phyloP scores from a whole-genome alignment of 352 stramenopile genomes.

The Plasmopara halstedii region DNA sequence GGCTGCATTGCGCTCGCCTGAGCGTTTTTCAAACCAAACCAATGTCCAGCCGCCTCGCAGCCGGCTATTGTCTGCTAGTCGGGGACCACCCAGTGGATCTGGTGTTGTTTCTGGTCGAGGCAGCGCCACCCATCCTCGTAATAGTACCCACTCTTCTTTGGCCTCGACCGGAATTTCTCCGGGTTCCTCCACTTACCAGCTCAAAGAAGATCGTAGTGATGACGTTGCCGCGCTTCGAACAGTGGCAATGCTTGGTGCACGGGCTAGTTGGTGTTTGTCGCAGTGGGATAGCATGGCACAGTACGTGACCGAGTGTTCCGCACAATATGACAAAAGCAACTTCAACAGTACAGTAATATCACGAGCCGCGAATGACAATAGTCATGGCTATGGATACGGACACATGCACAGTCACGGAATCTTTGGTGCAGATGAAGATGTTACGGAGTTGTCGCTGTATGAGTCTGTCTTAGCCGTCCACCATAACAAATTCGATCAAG shows the following conservation, averaged over 20 bases:
- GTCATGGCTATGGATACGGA: conserved; percentile 21
- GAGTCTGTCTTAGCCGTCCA: conserved; percentile 92
- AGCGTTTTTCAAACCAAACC: conserved; percentile 7
- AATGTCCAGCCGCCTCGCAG: conserved; percentile 3
- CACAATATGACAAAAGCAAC: conserved; percentile 19
- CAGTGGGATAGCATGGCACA: conserved; percentile 80
- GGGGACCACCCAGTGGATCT: conserved; percentile 3
- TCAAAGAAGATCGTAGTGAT: conserved; percentile 28
- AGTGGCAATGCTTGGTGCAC: conserved; percentile 74
- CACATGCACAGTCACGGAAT: conserved; percentile 20
- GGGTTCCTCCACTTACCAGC: conserved; percentile 15
- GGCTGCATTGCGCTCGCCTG: conserved; percentile 24
- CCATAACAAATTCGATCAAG: conserved; percentile 88
- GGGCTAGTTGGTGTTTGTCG: conserved; percentile 77
- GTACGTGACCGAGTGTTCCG: conserved; percentile 54
- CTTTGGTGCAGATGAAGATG: conserved; percentile 28
- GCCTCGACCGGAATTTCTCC: conserved; percentile 5
- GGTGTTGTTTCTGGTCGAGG: conserved; percentile 4
- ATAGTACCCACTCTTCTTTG: conserved; percentile 26
- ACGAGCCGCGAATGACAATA: conserved; percentile 15
- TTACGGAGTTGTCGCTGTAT: conserved; percentile 54
- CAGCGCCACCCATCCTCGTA: conserved; percentile 16
- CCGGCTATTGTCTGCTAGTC: conserved; percentile 12
- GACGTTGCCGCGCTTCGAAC: conserved; percentile 45
- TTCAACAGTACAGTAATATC: conserved; percentile 16